phyloP scores from a whole-genome alignment of 2,329 filamentous ascomycete species.

The Neofusicoccum umdonicola region DNA sequence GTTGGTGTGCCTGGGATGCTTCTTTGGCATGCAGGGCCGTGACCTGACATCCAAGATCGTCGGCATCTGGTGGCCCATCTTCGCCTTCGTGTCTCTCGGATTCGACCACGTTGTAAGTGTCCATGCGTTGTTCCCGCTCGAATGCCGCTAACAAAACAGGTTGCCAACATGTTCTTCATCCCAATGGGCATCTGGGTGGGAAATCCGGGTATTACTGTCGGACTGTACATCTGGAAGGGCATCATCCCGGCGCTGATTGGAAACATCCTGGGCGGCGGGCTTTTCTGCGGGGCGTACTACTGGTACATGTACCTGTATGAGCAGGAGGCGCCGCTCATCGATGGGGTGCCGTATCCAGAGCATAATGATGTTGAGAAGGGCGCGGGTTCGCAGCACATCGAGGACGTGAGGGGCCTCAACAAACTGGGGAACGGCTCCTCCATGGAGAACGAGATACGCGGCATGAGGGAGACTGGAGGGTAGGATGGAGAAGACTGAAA shows the following conservation, averaged over 20 bases:
- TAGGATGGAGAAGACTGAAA: neutral
- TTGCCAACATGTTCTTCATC: slow-evolving; percentile 31
- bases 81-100: slow-evolving; percentile 26
- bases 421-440: neutral
- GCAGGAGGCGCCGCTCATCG: slow-evolving; percentile 6
- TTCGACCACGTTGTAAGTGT: slow-evolving; percentile 26
- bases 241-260: slow-evolving; percentile 27
- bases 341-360: slow-evolving; percentile 10
- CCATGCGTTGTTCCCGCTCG: no score
- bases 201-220: slow-evolving; percentile 23
- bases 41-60: slow-evolving; percentile 25
- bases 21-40: slow-evolving; percentile 24
- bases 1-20: slow-evolving; percentile 26
- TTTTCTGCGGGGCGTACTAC: slow-evolving; percentile 14
- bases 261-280: slow-evolving; percentile 25
- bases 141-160: neutral
- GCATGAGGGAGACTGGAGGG: neutral
- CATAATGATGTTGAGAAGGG: neutral
- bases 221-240: slow-evolving; percentile 30
- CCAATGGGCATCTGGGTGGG: slow-evolving; percentile 28
- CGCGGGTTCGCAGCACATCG: neutral
- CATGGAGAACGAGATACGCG: neutral
- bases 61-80: slow-evolving; percentile 29
- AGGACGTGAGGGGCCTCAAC: neutral
- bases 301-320: slow-evolving; percentile 14